These are phyloP conservation scores for Glebionis coronaria DNA, from an alignment of 129 eudicot genomes.

Conservation along the genomic window DNA sequence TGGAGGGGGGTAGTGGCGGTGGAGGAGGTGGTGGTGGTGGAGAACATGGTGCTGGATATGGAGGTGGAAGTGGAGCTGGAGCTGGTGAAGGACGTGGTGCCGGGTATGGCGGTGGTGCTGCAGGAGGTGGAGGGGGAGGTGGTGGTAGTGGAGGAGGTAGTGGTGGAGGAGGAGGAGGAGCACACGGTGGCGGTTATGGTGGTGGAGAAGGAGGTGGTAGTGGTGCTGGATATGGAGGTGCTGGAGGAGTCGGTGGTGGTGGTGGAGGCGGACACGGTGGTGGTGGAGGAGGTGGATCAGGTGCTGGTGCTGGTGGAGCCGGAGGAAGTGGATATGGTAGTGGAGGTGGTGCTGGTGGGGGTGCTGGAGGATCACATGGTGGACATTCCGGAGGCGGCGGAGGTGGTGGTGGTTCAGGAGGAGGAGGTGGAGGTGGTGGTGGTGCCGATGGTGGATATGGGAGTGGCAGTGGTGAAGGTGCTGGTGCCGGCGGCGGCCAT, in stretches of 20 bases:
- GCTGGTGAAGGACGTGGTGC: slow-evolving; percentile 42
- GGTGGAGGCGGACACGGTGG: slow-evolving; percentile 49
- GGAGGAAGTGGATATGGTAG: slow-evolving; percentile 39
- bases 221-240: slow-evolving; percentile 52
- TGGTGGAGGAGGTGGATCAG: slow-evolving; percentile 45
- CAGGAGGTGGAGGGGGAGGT: slow-evolving; percentile 39
- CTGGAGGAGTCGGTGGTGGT: no score
- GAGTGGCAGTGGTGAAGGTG: slow-evolving; percentile 36
- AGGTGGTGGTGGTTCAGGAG: slow-evolving; percentile 29
- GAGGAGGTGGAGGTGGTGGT: slow-evolving; percentile 35
- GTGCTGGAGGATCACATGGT: slow-evolving; percentile 35
- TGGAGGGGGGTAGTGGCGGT: slow-evolving; percentile 46
- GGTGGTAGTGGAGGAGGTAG: slow-evolving; percentile 42
- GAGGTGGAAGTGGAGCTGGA: slow-evolving; percentile 39
- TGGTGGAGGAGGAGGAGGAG: slow-evolving; percentile 50
- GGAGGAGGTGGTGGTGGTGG: slow-evolving; percentile 52
- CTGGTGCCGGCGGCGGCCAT: slow-evolving; percentile 35
- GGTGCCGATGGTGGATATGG: slow-evolving; percentile 29
- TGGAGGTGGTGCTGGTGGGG: slow-evolving; percentile 44
- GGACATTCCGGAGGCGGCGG: slow-evolving; percentile 34
- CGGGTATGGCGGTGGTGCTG: slow-evolving; percentile 42
- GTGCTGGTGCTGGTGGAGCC: slow-evolving; percentile 35
- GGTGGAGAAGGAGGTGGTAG: slow-evolving; percentile 50
- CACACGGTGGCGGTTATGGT: no score
- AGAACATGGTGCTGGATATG: slow-evolving; percentile 44